These are phyloP conservation scores for Nakazawaea wyomingensis DNA, from an alignment of 805 yeast genomes.

Conservation along the genomic window DNA sequence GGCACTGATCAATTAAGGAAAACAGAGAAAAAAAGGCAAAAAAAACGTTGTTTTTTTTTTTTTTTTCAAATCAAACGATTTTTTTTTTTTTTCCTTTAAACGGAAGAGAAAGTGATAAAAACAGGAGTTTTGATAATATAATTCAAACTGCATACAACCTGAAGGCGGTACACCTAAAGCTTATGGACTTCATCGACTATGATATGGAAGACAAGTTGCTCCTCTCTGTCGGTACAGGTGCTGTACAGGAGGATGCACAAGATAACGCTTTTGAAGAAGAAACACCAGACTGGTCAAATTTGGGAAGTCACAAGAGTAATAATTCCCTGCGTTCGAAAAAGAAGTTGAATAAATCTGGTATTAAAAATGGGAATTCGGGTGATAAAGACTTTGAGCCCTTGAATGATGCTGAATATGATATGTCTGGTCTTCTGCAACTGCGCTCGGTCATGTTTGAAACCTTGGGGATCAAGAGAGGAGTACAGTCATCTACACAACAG, in stretches of 20 bases:
- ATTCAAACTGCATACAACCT: too few relatives aligned
- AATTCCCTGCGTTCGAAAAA: constrained; percentile 3
- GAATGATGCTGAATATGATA: constrained; percentile 22
- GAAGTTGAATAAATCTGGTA: constrained; percentile 8
- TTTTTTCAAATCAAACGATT: not conserved
- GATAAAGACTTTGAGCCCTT: constrained; percentile 79
- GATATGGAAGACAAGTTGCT: constrained; percentile 5
- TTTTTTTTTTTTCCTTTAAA: not conserved
- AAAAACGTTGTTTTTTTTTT: too few relatives aligned
- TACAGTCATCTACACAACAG: constrained; percentile 17
- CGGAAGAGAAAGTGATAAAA: not conserved
- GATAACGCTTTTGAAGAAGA: constrained; percentile 29
- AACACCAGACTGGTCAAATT: constrained; percentile 47
- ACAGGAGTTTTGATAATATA: not conserved
- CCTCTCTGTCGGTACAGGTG: constrained; percentile 2
- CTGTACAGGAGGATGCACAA: constrained; percentile 21
- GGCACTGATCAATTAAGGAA: too few relatives aligned
- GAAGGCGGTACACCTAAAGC: not conserved
- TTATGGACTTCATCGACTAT: constrained; percentile 6
- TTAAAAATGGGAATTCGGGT: constrained; percentile 52
- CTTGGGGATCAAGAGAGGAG: constrained; percentile 43
- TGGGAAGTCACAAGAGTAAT: constrained; percentile 20
- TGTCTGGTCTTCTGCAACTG: constrained; percentile 39
- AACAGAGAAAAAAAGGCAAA: too few relatives aligned
- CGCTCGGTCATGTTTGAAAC: constrained; percentile 72